phyloP scores from a whole-genome alignment of 345 rosid species.

The Camelina hispida region DNA sequence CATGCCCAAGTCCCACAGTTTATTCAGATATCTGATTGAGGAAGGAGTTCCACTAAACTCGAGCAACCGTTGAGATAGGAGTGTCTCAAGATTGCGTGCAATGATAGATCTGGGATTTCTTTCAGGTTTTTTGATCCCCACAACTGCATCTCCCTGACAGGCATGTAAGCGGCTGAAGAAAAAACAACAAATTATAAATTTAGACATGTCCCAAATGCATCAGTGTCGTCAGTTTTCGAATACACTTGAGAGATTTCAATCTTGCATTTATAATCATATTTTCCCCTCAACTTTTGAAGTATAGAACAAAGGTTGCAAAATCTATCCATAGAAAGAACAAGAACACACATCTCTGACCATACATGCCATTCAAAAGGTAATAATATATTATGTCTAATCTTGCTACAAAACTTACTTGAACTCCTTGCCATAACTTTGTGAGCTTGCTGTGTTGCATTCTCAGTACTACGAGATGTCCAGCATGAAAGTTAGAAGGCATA shows the following conservation, averaged over 20 bases:
- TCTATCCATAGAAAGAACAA: no score
- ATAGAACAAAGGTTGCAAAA: not conserved
- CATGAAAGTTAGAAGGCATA: not conserved
- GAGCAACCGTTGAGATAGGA: not conserved
- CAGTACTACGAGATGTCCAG: not conserved
- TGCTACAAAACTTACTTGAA: not conserved
- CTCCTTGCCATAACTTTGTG: not conserved
- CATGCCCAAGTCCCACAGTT: not conserved
- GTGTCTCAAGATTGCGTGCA: not conserved
- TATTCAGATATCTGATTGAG: not conserved
- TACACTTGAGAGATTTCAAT: not conserved
- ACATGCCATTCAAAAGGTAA: not conserved
- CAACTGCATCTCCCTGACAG: not conserved
- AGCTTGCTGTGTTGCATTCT: not conserved
- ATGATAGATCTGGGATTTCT: not conserved
- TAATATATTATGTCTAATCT: no score
- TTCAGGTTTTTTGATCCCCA: not conserved
- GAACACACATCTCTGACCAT: no score
- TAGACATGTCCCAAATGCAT: no score
- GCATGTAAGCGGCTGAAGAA: not conserved
- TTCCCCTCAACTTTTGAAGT: not conserved
- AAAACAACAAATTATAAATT: no score
- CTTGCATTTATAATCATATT: no score
- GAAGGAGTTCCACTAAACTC: not conserved
- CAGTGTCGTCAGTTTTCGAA: not conserved